These are phyloP conservation scores for Dioscorea zingiberensis DNA, from an alignment of 106 monocot species.

Conservation along the genomic window DNA sequence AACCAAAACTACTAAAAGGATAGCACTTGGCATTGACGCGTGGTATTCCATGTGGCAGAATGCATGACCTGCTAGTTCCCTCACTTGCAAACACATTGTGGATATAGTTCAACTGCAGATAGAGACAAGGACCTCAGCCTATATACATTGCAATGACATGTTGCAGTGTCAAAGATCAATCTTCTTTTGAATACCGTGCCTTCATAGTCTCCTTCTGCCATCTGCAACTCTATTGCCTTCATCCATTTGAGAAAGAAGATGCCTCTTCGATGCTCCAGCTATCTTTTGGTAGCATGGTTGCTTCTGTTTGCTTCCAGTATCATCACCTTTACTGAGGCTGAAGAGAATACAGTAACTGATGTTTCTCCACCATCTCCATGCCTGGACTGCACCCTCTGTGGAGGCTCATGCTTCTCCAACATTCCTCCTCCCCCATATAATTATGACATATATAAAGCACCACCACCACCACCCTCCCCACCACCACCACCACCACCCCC, in stretches of 20 bases:
- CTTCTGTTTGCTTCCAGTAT: not conserved
- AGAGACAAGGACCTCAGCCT: too few relatives aligned
- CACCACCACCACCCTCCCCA: not conserved
- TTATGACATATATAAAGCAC: not conserved
- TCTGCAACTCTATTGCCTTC: too few relatives aligned
- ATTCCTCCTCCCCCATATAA: not conserved
- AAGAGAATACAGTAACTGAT: not conserved
- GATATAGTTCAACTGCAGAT: not conserved
- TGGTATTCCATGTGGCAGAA: conserved; percentile 1
- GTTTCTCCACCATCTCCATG: not conserved
- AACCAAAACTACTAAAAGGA: not conserved
- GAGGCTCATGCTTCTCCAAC: not conserved
- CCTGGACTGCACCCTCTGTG: not conserved
- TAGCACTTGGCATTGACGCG: not conserved
- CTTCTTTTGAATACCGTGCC: too few relatives aligned
- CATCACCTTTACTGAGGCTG: not conserved
- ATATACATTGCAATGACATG: too few relatives aligned
- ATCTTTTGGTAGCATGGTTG: not conserved
- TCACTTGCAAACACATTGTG: not conserved
- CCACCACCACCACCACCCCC: too few relatives aligned
- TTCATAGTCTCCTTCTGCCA: too few relatives aligned
- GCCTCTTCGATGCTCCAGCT: not conserved
- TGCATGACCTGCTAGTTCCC: not conserved
- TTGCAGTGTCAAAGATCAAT: too few relatives aligned
- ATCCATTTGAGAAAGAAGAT: too few relatives aligned